These are phyloP conservation scores for Antrodiella citrinella DNA, from an alignment of 768 basidiomycete species.

Conservation along the genomic window DNA sequence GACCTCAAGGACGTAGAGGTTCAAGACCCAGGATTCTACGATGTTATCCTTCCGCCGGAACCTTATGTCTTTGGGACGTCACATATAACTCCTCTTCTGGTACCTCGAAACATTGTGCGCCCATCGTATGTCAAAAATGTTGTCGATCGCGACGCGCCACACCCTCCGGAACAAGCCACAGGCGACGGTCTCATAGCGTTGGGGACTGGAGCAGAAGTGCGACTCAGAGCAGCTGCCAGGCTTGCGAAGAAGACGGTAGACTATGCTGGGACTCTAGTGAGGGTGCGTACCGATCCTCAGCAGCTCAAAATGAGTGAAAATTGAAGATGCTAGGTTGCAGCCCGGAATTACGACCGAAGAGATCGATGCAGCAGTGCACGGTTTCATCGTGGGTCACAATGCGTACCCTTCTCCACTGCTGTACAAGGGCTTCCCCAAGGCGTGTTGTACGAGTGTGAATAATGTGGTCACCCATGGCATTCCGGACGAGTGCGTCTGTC, in stretches of 20 bases:
- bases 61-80: not conserved
- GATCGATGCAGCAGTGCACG: constrained; percentile 68
- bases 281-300: no score
- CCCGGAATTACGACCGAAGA: constrained; percentile 64
- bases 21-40: not conserved
- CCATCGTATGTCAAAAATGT: constrained; percentile 44
- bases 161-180: not conserved
- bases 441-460: constrained; percentile 84
- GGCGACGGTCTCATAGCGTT: constrained; percentile 6
- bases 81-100: constrained; percentile 30
- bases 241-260: constrained; percentile 15
- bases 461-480: constrained; percentile 86
- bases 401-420: constrained; percentile 86
- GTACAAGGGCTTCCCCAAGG: constrained; percentile 68
- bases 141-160: constrained; percentile 1
- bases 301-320: not conserved
- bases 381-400: constrained; percentile 52
- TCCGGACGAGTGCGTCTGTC: constrained; percentile 66
- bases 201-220: constrained; percentile 9
- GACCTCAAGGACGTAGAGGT: not conserved
- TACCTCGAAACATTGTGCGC: constrained; percentile 46
- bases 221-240: constrained; percentile 14
- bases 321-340: constrained; percentile 28
- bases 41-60: not conserved
- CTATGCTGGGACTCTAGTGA: constrained; percentile 14